phyloP scores from a whole-genome alignment of 257 asterid genomes.

The Salvia splendens region DNA sequence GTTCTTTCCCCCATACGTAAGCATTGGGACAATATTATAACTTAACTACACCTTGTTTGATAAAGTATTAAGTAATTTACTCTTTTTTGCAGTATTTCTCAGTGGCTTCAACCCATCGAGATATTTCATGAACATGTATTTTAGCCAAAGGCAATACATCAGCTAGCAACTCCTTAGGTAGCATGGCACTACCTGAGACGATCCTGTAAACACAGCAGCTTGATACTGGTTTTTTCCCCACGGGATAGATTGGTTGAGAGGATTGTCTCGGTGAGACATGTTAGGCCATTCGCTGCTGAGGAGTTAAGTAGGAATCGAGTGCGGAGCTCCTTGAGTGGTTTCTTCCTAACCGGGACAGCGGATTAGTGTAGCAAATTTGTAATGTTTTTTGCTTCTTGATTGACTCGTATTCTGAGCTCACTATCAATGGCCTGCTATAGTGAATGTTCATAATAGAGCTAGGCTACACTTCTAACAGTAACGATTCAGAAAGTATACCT shows the following conservation, averaged over 20 bases:
- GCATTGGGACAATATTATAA: not conserved
- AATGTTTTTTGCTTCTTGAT: slow-evolving; percentile 33
- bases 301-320: slow-evolving; percentile 31
- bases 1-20: slow-evolving; percentile 71
- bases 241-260: slow-evolving; percentile 17
- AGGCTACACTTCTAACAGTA: slow-evolving; percentile 19
- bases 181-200: slow-evolving; percentile 32
- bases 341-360: slow-evolving; percentile 28
- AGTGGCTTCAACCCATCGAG: slow-evolving; percentile 89
- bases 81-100: slow-evolving; percentile 63
- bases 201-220: slow-evolving; percentile 13
- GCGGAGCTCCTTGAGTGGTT: slow-evolving; percentile 8
- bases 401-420: not conserved
- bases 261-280: slow-evolving; percentile 32
- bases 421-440: slow-evolving; percentile 11
- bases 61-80: not conserved
- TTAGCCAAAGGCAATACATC: slow-evolving; percentile 39
- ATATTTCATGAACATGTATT: slow-evolving; percentile 62
- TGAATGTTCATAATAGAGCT: slow-evolving; percentile 28
- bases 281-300: slow-evolving; percentile 23
- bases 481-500: slow-evolving; percentile 3
- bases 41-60: not conserved
- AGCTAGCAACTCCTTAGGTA: slow-evolving; percentile 35
- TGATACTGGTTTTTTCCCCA: slow-evolving; percentile 9
- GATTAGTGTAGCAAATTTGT: slow-evolving; percentile 33